phyloP scores from a whole-genome alignment of 2,329 filamentous ascomycete genomes.

The Apiospora marii region DNA sequence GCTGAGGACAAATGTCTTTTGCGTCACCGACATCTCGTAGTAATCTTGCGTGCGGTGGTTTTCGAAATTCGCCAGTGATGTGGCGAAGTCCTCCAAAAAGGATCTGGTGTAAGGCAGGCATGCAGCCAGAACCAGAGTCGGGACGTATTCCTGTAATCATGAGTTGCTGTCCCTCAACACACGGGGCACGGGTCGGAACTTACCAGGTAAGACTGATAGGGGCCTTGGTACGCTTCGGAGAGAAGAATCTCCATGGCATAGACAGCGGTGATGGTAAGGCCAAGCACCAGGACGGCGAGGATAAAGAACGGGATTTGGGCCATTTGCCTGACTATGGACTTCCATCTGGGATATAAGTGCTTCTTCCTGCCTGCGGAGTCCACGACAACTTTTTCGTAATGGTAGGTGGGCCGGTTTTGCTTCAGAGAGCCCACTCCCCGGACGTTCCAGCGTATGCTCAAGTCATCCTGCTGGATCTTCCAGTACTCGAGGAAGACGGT shows the following conservation, averaged over 20 bases:
- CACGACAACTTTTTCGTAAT: conserved; percentile 65
- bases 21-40: conserved; percentile 73
- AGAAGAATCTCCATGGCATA: conserved; percentile 81
- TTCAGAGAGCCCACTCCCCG: conserved; percentile 73
- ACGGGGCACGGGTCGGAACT: conserved; percentile 31
- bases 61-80: conserved; percentile 71
- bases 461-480: conserved; percentile 77
- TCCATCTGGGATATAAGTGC: conserved; percentile 69
- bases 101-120: conserved; percentile 71
- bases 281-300: conserved; percentile 64
- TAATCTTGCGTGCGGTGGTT: conserved; percentile 77
- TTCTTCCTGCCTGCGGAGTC: conserved; percentile 71
- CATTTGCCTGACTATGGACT: conserved; percentile 70
- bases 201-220: conserved; percentile 71
- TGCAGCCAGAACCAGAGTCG: conserved; percentile 74
- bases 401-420: conserved; percentile 69
- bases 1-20: conserved; percentile 80
- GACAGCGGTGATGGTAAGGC: conserved; percentile 71
- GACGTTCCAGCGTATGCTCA: conserved; percentile 77
- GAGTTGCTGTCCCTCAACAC: conserved; percentile 25
- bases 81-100: conserved; percentile 69
- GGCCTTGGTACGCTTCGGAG: conserved; percentile 75
- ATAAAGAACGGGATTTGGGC: conserved; percentile 74
- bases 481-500: conserved; percentile 81
- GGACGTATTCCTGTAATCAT: conserved; percentile 68